Percentiles rank a stretch among this genome's conserved stretches.
These are phyloP conservation scores for Blastomyces percursus DNA, from an alignment of 2,329 filamentous ascomycete species.

Conservation along the genomic window DNA sequence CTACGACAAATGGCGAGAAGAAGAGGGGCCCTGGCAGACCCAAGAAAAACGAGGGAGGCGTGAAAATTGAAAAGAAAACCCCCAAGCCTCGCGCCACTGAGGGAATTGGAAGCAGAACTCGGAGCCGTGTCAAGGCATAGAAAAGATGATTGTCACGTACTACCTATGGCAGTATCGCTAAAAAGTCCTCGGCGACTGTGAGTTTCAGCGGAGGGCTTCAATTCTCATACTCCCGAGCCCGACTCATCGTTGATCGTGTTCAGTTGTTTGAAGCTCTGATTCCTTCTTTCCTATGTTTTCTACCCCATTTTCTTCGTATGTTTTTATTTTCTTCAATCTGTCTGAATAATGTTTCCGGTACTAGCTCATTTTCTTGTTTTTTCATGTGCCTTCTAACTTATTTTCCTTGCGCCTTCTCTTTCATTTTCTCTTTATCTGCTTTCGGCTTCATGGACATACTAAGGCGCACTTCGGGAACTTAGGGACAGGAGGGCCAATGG, in stretches of 20 bases:
- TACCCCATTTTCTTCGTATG: neutral
- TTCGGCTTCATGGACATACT: slow-evolving; percentile 4
- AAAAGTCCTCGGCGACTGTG: neutral
- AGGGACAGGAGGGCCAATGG: neutral
- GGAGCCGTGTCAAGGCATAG: slow-evolving; percentile 28
- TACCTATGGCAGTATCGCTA: neutral
- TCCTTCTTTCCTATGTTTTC: slow-evolving; percentile 4
- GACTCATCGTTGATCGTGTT: neutral
- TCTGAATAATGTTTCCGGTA: neutral
- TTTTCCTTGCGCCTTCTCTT: neutral
- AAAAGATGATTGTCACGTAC: slow-evolving; percentile 4
- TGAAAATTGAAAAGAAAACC: slow-evolving; percentile 7
- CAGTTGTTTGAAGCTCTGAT: neutral
- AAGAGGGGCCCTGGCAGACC: slow-evolving; percentile 22
- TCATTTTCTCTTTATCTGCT: neutral
- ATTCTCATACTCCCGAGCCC: neutral
- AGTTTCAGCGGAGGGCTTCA: neutral
- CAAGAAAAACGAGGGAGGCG: slow-evolving; percentile 21
- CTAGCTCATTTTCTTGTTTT: neutral
- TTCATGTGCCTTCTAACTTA: neutral
- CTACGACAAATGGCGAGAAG: slow-evolving; percentile 18
- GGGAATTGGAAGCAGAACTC: slow-evolving; percentile 30
- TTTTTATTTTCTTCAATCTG: neutral
- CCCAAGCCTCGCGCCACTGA: slow-evolving; percentile 17
- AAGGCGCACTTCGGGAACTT: slow-evolving; percentile 4